A percentile compares a stretch with the other conserved stretches of the same genome.
These are phyloP conservation scores for Ceratocystis lukuohia DNA, from an alignment of 2,329 filamentous ascomycete genomes.

Conservation along the genomic window DNA sequence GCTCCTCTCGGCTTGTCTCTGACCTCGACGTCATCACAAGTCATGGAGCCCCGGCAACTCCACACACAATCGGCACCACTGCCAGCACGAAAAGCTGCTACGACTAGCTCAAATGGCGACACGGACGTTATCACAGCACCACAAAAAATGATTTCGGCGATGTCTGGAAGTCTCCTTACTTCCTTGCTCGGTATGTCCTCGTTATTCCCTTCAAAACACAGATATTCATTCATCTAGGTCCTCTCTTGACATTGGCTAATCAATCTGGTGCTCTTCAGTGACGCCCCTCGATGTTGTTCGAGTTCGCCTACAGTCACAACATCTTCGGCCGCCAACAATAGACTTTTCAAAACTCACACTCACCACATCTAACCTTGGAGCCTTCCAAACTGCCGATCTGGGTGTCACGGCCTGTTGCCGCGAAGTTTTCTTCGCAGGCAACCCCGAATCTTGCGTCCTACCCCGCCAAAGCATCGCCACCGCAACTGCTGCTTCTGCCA, in stretches of 20 bases:
- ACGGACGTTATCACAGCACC: conserved; percentile 58
- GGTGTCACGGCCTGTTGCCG: conserved; percentile 91
- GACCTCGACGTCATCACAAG: neutral
- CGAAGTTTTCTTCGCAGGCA: conserved; percentile 94
- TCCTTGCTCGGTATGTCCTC: conserved; percentile 61
- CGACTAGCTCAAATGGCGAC: conserved; percentile 20
- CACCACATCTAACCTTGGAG: conserved; percentile 41
- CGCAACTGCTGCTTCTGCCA: conserved; percentile 30
- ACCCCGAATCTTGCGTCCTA: conserved; percentile 68
- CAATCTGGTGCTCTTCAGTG: conserved; percentile 38
- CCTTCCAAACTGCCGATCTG: conserved; percentile 63
- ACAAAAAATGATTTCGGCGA: conserved; percentile 92
- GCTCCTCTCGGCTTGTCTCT: neutral
- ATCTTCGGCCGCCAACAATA: conserved; percentile 36
- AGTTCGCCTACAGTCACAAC: conserved; percentile 82
- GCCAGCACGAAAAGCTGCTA: neutral
- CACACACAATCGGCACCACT: neutral
- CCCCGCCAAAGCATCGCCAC: conserved; percentile 36
- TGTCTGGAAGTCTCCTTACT: conserved; percentile 78
- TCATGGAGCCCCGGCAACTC: neutral
- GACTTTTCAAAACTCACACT: conserved; percentile 44
- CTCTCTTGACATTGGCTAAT: conserved; percentile 6
- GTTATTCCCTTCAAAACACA: neutral
- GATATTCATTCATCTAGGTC: no score
- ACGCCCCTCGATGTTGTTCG: conserved; percentile 95